Evolutionary conservation across 495 filamentous ascomycete species (phyloP), one percentile per base, ranked within the genome.

Genomic region (Penicillium maclennaniae): DNA sequence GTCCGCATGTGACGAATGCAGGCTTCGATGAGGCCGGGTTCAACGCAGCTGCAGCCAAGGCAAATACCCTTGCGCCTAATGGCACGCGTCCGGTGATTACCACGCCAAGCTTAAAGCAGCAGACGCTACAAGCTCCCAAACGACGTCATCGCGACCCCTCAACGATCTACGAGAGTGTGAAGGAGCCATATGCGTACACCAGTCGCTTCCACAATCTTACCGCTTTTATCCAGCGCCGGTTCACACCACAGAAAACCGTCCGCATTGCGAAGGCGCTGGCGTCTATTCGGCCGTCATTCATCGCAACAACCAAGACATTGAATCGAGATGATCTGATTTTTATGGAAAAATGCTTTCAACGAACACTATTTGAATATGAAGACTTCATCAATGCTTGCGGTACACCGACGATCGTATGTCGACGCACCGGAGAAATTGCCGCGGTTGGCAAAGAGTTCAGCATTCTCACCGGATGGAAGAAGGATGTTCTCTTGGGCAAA

Each of bases 271-370:
- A 90, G 69, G 84, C 91, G 10, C 81, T 98, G 52, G 87, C 90
- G 8, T 87, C 85, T 39, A 95, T 96, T 56, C 87, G 93, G 17
- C 93, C 93, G 6, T 89, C 90, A 7, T 92, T 98, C 70, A 92
- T 97, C 56, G 83, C 89, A 4, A 93, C 87, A 49, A 92, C 87
- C 20, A 86, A 86, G 55, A 89, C 86, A 3, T 73, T 97, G 34
- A 91, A 89, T 50, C 76, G 83, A 25, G 83, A 92, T 61, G 93
- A 98, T 65, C 79, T 97, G 17, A 84, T 98, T 20, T 96, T 97
- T 71, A 95, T 93, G 89, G 93, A 98, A 69, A 92, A 95, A 67
- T 92, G 88, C 64, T 89, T 97, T 63, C 93, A 98, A 66, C 87
- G 93, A 37, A 91, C 88, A 1, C 78, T 98, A 12, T 89, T 86